These are phyloP conservation scores for Rhizophagus sp. DNA, from an alignment of 192 early-diverging fungal genomes.

Conservation along the genomic window DNA sequence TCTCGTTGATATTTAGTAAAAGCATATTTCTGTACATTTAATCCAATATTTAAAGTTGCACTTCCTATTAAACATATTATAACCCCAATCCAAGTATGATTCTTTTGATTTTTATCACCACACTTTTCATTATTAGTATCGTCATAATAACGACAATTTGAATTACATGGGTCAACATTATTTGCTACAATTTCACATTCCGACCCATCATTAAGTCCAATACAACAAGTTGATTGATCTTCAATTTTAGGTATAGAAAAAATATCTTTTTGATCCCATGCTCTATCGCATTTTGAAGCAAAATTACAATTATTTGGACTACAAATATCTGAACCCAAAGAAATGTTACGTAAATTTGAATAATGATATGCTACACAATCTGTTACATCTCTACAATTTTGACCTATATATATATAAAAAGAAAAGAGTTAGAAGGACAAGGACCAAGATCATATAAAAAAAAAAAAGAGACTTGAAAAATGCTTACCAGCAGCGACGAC, in stretches of 20 bases:
- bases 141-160: neutral
- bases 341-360: constrained; percentile 34
- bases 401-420: constrained; percentile 28
- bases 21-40: constrained; percentile 81
- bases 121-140: constrained; percentile 35
- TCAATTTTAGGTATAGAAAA: constrained; percentile 40
- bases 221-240: constrained; percentile 51
- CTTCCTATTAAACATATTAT: constrained; percentile 68
- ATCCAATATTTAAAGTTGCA: constrained; percentile 70
- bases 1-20: constrained; percentile 65
- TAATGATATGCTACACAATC: constrained; percentile 60
- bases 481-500: constrained; percentile 54
- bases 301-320: constrained; percentile 57
- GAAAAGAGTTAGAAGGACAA: constrained; percentile 15
- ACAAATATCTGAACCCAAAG: constrained; percentile 41
- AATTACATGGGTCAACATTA: constrained; percentile 52
- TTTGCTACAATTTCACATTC: constrained; percentile 50
- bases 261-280: constrained; percentile 55
- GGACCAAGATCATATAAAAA: too few relatives aligned
- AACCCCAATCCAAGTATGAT: constrained; percentile 73
- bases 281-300: constrained; percentile 61
- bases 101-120: constrained; percentile 35
- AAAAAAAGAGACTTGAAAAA: neutral
- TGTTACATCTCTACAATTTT: constrained; percentile 47
- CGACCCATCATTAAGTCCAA: constrained; percentile 41